These are phyloP conservation scores for Podaxis sp. DNA, from an alignment of 768 basidiomycete species.

Conservation along the genomic window DNA sequence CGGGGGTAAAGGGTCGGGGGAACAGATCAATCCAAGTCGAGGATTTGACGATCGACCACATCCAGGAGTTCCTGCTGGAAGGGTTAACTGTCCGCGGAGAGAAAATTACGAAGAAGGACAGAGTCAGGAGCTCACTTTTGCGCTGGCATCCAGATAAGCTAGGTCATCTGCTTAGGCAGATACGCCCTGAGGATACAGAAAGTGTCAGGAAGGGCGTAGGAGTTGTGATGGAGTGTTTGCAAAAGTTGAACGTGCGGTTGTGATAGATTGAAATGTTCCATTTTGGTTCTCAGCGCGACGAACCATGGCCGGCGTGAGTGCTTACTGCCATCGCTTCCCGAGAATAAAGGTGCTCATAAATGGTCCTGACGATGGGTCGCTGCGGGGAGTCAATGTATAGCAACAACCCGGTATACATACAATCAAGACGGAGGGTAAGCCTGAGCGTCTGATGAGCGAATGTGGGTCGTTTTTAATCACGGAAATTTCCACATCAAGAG, in stretches of 20 bases:
- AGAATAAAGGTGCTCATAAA: no score
- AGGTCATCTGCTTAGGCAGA: constrained; percentile 35
- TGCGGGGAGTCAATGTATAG: neutral
- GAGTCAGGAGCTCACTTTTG: constrained; percentile 55
- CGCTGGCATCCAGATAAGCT: constrained; percentile 71
- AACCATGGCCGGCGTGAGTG: neutral
- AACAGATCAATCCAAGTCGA: constrained; percentile 17
- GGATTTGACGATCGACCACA: constrained; percentile 31
- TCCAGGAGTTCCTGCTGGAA: constrained; percentile 50
- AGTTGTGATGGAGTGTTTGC: constrained; percentile 33
- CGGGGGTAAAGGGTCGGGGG: neutral
- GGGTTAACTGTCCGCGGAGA: constrained; percentile 37
- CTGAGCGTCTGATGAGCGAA: neutral
- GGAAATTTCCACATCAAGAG: no score
- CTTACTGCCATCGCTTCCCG: neutral
- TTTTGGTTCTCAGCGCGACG: no score
- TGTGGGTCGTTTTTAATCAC: no score
- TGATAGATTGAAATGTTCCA: neutral
- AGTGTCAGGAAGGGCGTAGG: constrained; percentile 43
- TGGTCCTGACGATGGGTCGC: no score
- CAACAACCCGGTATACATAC: neutral
- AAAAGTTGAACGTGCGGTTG: constrained; percentile 20
- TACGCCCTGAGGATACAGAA: constrained; percentile 39
- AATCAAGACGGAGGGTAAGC: constrained; percentile 19
- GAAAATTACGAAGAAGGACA: constrained; percentile 41